Conservation (phyloP, 306 rosid species). For the Cucumis hystrix region DNA sequence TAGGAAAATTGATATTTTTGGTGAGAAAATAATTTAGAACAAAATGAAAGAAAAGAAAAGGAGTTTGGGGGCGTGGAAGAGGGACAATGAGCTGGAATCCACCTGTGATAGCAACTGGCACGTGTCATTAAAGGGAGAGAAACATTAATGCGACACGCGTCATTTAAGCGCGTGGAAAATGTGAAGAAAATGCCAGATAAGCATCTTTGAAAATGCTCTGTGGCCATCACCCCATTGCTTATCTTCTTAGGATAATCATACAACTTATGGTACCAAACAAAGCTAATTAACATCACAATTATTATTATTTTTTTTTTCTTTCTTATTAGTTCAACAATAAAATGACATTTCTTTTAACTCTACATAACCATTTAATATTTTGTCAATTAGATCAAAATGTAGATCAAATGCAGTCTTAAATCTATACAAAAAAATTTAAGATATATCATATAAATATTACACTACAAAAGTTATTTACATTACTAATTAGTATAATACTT, state of each 20-base stretch:
- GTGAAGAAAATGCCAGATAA: background rate
- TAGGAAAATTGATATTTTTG: no score
- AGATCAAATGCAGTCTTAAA: no score
- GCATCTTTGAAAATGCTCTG: background rate
- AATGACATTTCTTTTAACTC: no score
- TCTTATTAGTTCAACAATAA: no score
- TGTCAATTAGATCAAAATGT: no score
- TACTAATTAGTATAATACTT: no score
- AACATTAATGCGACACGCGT: background rate
- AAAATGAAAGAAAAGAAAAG: background rate
- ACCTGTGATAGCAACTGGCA: background rate
- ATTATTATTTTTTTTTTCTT: background rate
- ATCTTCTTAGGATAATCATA: background rate
- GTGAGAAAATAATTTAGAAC: no score
- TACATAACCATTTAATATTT: no score
- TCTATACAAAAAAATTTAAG: no score
- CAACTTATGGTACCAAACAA: background rate
- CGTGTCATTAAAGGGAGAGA: background rate
- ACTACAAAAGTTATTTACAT: no score
- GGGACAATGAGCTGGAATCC: background rate
- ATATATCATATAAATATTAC: no score
- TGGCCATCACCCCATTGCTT: background rate
- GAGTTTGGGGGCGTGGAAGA: background rate
- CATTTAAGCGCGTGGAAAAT: background rate
- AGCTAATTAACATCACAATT: background rate